Evolutionary conservation across 805 yeast species (phyloP).

Genomic region (Priceomyces melissophilus): DNA sequence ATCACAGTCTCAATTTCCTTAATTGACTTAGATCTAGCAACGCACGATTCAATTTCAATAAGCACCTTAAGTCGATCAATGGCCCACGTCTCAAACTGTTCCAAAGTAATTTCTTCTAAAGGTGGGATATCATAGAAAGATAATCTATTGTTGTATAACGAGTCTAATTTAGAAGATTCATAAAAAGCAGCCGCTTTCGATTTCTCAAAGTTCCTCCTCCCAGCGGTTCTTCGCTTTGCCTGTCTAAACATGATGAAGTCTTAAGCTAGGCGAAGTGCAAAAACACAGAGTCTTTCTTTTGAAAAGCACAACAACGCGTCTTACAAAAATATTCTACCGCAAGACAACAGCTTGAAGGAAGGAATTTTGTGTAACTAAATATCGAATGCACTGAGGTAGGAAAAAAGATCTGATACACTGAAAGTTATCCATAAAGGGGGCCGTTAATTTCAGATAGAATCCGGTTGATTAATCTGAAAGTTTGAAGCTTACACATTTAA

Average conservation of each 20-base stretch:
- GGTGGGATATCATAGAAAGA: constrained; percentile 80
- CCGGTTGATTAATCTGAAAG: too few species aligned
- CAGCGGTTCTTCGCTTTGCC: constrained; percentile 69
- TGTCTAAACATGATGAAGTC: constrained; percentile 58
- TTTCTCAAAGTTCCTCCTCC: constrained; percentile 62
- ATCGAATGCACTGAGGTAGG: too few species aligned
- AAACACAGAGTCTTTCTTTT: too few species aligned
- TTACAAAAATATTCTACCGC: too few species aligned
- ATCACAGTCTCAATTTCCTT: constrained; percentile 65
- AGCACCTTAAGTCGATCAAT: constrained; percentile 82
- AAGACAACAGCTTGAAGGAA: background rate
- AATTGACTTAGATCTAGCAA: constrained; percentile 57
- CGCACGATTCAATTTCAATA: constrained; percentile 76
- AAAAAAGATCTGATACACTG: too few species aligned
- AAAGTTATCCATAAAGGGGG: background rate
- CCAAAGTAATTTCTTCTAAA: constrained; percentile 78
- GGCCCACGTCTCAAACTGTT: constrained; percentile 94
- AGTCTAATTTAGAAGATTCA: constrained; percentile 26
- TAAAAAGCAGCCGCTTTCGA: constrained; percentile 20
- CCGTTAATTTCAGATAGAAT: too few species aligned
- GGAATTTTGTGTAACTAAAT: background rate
- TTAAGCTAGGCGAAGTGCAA: background rate
- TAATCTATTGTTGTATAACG: constrained; percentile 56
- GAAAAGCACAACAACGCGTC: too few species aligned
- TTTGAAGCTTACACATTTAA: too few species aligned